Conservation (phyloP, 768 basidiomycete genomes). For the Fomitopsis pulvina region DNA sequence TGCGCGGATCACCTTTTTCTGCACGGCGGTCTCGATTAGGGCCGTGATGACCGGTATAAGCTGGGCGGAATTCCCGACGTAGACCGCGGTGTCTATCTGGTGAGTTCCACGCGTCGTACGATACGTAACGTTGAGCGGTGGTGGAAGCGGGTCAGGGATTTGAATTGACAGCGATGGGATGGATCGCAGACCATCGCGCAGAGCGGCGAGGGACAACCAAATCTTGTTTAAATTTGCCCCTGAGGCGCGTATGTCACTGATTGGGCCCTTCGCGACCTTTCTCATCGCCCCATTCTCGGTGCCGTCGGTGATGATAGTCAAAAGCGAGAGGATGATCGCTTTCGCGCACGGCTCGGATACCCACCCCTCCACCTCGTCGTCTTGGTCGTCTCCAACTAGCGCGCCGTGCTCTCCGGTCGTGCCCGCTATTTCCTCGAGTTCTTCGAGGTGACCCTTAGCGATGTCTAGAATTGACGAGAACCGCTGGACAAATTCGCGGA, state of each 20-base stretch:
- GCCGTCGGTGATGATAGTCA: slow-evolving; percentile 44
- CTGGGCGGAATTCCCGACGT: slow-evolving; percentile 44
- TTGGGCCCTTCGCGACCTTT: slow-evolving; percentile 35
- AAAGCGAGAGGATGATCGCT: slow-evolving; percentile 53
- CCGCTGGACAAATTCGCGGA: slow-evolving; percentile 69
- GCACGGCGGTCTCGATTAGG: slow-evolving; percentile 46
- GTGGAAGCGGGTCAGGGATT: slow-evolving; percentile 57
- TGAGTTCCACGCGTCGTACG: slow-evolving; percentile 41
- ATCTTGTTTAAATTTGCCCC: slow-evolving; percentile 57
- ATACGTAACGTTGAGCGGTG: slow-evolving; percentile 33
- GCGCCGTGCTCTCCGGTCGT: slow-evolving; percentile 4
- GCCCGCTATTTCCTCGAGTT: slow-evolving; percentile 46
- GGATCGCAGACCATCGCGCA: slow-evolving; percentile 32
- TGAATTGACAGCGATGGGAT: slow-evolving; percentile 18
- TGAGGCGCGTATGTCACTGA: slow-evolving; percentile 45
- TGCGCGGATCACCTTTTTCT: slow-evolving; percentile 42
- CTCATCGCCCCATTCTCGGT: slow-evolving; percentile 27
- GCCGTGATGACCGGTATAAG: slow-evolving; percentile 59
- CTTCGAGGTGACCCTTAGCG: slow-evolving; percentile 46
- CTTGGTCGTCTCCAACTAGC: slow-evolving; percentile 30
- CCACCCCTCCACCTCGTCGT: slow-evolving; percentile 38
- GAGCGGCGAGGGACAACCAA: slow-evolving; percentile 46
- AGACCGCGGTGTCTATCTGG: slow-evolving; percentile 15
- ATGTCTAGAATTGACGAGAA: slow-evolving; percentile 50
- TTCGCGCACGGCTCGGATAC: slow-evolving; percentile 60